Evolutionary conservation across 2,329 filamentous ascomycete genomes (phyloP).

Genomic region (Orbilia quercus): DNA sequence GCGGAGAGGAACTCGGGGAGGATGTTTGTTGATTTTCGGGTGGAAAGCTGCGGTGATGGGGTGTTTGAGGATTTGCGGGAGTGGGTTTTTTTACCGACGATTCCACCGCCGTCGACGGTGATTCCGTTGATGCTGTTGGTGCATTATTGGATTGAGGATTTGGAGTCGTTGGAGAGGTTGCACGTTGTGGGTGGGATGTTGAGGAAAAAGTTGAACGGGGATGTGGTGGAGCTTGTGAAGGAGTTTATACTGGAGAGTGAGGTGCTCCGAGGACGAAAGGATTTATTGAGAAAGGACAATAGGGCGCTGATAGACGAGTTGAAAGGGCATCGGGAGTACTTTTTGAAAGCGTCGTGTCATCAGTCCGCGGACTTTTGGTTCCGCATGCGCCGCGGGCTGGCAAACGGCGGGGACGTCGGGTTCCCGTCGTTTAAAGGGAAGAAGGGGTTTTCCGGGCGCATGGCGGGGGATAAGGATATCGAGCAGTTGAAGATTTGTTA

Average conservation of each 20-base stretch:
- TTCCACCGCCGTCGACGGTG: conserved; percentile 1
- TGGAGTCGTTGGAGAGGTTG: conserved; percentile 16
- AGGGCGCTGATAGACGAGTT: conserved; percentile 6
- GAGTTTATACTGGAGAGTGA: conserved; percentile 18
- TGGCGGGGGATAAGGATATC: background rate
- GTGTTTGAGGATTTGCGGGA: conserved; percentile 18
- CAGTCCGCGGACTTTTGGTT: conserved; percentile 11
- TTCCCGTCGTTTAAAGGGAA: background rate
- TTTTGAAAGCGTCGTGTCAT: conserved; percentile 15
- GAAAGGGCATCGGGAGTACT: conserved; percentile 17
- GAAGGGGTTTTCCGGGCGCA: no score
- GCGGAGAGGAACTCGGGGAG: no score
- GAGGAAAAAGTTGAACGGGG: conserved; percentile 15
- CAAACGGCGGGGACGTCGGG: background rate
- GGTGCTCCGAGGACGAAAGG: conserved; percentile 3
- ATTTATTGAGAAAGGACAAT: conserved; percentile 9
- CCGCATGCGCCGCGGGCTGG: background rate
- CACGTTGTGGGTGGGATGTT: background rate
- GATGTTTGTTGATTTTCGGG: no score
- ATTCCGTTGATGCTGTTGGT: conserved; percentile 17
- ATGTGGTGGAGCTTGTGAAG: conserved; percentile 30
- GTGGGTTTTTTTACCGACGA: background rate
- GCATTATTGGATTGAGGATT: conserved; percentile 35
- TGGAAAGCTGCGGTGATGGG: no score
- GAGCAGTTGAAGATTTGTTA: background rate